Evolutionary conservation across 2,329 filamentous ascomycete species (phyloP), one percentile per base, ranked within the genome.

Genomic region (Venturia aucupariae): DNA sequence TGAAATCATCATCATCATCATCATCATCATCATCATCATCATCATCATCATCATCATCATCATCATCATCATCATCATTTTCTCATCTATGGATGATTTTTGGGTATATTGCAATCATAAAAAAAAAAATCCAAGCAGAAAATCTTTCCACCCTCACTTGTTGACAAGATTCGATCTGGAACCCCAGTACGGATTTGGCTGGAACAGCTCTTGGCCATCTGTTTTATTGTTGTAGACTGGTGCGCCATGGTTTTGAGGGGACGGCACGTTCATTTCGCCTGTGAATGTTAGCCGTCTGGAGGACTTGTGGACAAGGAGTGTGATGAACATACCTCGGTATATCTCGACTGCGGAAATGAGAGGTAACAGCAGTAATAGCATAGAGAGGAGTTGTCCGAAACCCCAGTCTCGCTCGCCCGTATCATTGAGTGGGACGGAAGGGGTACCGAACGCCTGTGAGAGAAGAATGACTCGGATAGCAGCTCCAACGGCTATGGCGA

Each of bases 311-410:
- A 30, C 5, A 13, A 11, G 24, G 4, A 17, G 11, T 3, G 13
- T 10, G 41, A 38, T 73, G 46, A 77, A 74, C 70, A 80, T 78
- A 67, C 83, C 82, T 67, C 83, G 72, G 59, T 81, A 73, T 62
- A 88, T 85, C 71, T 88, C 86, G 35, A 87, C 71, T 2, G 81
- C 79, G 2, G 81, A 84, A 2, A 88, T 78, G 19, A 87, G 69
- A 0, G 85, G 84, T 69, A 88, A 73, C n/a, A 83, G 71, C 32
- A 87, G 75, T 69, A 88, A 75, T 67, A 87, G 73, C 68, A 87
- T 73, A 1, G 83, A 82, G 35, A 88, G 74, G 64, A 87, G 73
- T 72, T 86, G 84, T 0, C 85, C 86, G 69, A 87, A 89, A 67
- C 80, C 83, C 84, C 84, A 88, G 13, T 76, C 74, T 66, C 76